Evolutionary conservation across 306 rosid species (phyloP).

Genomic region (Dicorynia guianensis): DNA sequence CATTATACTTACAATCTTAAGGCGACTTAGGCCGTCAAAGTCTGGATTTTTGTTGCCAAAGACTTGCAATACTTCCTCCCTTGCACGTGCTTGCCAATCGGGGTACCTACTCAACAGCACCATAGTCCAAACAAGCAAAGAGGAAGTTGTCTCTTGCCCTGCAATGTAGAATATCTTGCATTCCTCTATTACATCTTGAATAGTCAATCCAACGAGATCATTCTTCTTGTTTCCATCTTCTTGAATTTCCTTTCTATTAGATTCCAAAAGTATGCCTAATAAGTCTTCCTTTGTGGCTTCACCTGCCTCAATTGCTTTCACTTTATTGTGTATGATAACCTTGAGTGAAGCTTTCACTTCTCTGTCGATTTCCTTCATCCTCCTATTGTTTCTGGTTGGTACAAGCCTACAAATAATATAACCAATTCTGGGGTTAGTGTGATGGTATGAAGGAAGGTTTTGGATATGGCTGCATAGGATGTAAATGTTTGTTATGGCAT

Average conservation of each 20-base stretch:
- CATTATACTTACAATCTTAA: constrained; percentile 37
- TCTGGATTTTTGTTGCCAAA: constrained; percentile 48
- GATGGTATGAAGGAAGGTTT: too few relatives aligned
- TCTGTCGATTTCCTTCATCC: constrained; percentile 39
- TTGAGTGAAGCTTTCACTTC: constrained; percentile 32
- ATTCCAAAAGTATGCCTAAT: constrained; percentile 53
- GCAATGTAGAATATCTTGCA: constrained; percentile 57
- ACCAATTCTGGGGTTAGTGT: neutral
- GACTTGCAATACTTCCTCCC: constrained; percentile 52
- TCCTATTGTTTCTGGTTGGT: constrained; percentile 46
- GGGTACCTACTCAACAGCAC: constrained; percentile 43
- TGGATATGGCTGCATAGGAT: neutral
- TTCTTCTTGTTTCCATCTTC: constrained; percentile 42
- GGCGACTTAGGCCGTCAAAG: constrained; percentile 45
- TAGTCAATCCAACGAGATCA: constrained; percentile 47
- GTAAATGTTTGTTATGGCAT: too few relatives aligned
- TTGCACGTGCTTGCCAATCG: constrained; percentile 62
- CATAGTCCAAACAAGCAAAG: constrained; percentile 55
- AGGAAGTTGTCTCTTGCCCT: constrained; percentile 64
- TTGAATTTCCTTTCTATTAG: constrained; percentile 39
- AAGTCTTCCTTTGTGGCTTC: constrained; percentile 37
- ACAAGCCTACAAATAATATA: constrained; percentile 31
- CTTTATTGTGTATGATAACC: constrained; percentile 46
- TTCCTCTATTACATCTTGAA: constrained; percentile 54
- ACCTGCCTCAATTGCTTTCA: constrained; percentile 22